phyloP scores from a whole-genome alignment of 2,329 filamentous ascomycete genomes.

The Aspergillus brasiliensis region DNA sequence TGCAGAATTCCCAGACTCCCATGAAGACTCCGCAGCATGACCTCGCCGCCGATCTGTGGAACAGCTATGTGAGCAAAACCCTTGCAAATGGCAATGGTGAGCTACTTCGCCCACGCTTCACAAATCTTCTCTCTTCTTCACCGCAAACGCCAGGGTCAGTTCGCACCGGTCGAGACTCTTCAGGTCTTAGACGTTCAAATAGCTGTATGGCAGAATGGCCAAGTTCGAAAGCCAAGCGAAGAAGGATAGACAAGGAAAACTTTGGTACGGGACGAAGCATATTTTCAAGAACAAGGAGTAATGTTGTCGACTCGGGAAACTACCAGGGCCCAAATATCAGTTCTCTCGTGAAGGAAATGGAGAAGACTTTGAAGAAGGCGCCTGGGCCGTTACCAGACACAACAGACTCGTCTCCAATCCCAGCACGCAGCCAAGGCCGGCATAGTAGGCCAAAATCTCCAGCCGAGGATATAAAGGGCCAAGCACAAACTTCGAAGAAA shows the following conservation, averaged over 20 bases:
- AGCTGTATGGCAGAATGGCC: slow-evolving; percentile 73
- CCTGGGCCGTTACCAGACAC: slow-evolving; percentile 33
- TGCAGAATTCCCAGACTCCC: slow-evolving; percentile 60
- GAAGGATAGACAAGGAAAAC: slow-evolving; percentile 57
- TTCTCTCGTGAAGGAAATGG: slow-evolving; percentile 68
- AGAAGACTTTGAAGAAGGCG: slow-evolving; percentile 49
- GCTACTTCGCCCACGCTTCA: slow-evolving; percentile 59
- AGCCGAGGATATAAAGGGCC: slow-evolving; percentile 19
- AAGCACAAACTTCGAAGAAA: background rate
- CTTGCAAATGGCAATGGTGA: slow-evolving; percentile 49
- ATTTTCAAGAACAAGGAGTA: slow-evolving; percentile 45
- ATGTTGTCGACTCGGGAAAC: slow-evolving; percentile 40
- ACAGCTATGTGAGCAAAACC: slow-evolving; percentile 65
- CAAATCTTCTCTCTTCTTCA: slow-evolving; percentile 69
- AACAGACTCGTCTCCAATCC: slow-evolving; percentile 49
- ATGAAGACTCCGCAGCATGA: slow-evolving; percentile 70
- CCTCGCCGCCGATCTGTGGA: slow-evolving; percentile 75
- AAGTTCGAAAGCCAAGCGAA: slow-evolving; percentile 61
- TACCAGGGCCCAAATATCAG: slow-evolving; percentile 51
- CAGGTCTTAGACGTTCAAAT: slow-evolving; percentile 62
- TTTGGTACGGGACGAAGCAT: slow-evolving; percentile 50
- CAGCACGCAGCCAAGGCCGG: slow-evolving; percentile 34
- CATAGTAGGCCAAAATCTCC: slow-evolving; percentile 38
- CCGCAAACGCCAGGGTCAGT: slow-evolving; percentile 63
- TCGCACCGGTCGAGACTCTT: slow-evolving; percentile 46